Evolutionary conservation across 2,329 filamentous ascomycete genomes (phyloP).

Genomic region (Aplosporella prunicola): DNA sequence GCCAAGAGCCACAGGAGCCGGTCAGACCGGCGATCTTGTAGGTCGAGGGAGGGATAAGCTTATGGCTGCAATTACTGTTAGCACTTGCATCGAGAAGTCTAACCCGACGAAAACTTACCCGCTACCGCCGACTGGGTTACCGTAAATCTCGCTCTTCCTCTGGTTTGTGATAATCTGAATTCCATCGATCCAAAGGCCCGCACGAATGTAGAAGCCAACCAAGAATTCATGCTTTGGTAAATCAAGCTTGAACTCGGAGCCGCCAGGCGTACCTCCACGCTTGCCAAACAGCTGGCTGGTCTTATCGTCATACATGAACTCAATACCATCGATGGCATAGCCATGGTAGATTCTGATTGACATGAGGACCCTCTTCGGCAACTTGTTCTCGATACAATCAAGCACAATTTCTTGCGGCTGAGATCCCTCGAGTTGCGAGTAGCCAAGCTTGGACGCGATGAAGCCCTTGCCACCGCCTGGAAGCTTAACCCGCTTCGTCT

Average conservation of each 20-base stretch:
- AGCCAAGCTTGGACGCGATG: conserved; percentile 64
- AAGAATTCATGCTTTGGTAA: conserved; percentile 77
- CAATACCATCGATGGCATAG: conserved; percentile 68
- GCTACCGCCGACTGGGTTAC: conserved; percentile 69
- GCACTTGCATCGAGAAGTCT: conserved; percentile 6
- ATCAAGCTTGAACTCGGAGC: conserved; percentile 72
- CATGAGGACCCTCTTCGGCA: conserved; percentile 62
- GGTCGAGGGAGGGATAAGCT: conserved; percentile 77
- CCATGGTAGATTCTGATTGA: conserved; percentile 70
- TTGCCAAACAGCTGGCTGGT: conserved; percentile 82
- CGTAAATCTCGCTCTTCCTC: conserved; percentile 76
- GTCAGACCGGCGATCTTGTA: conserved; percentile 83
- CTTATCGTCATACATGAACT: conserved; percentile 86
- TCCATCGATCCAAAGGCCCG: conserved; percentile 76
- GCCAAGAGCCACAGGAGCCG: conserved; percentile 69
- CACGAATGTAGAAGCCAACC: conserved; percentile 73
- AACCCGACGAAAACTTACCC: conserved; percentile 51
- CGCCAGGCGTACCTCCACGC: conserved; percentile 57
- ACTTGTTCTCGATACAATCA: conserved; percentile 43
- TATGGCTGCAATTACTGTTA: conserved; percentile 52
- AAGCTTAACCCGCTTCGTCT: conserved; percentile 63
- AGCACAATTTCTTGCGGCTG: conserved; percentile 65
- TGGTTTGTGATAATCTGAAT: conserved; percentile 87
- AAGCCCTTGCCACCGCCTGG: conserved; percentile 66
- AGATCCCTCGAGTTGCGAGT: conserved; percentile 61